Percentiles rank a stretch among this genome's conserved stretches.
Evolutionary conservation across 164 flowering plant genomes (phyloP).

Genomic region (Sextonia rubra): DNA sequence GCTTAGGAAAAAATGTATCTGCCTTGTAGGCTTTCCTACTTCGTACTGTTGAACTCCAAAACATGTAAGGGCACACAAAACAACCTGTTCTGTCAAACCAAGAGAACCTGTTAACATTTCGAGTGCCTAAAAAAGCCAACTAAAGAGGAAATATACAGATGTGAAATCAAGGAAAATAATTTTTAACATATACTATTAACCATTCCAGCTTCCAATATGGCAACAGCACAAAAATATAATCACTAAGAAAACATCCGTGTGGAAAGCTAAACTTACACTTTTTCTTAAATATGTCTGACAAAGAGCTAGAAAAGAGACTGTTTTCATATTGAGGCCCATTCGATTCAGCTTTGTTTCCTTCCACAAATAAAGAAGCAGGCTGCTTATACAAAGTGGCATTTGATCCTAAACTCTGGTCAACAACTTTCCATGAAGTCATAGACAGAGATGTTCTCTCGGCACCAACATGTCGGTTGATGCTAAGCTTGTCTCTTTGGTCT

Average conservation of each 20-base stretch:
- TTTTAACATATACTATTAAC: background rate
- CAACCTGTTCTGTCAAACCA: too few relatives aligned
- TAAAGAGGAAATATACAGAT: background rate
- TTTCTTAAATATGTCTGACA: constrained; percentile 63
- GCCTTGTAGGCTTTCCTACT: too few relatives aligned
- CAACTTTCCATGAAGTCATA: constrained; percentile 30
- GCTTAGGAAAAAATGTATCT: too few relatives aligned
- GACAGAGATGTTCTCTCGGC: constrained; percentile 36
- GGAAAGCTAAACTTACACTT: constrained; percentile 44
- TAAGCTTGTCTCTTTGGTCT: constrained; percentile 27
- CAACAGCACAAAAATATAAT: background rate
- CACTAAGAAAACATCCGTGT: background rate
- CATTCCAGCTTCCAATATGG: background rate
- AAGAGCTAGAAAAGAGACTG: constrained; percentile 72
- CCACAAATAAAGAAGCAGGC: constrained; percentile 23
- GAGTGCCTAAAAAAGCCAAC: background rate
- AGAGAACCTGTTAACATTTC: background rate
- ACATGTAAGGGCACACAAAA: background rate
- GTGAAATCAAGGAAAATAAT: background rate
- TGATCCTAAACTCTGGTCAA: constrained; percentile 28
- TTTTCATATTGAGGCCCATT: constrained; percentile 51
- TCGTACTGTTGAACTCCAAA: too few relatives aligned
- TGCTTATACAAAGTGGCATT: constrained; percentile 25
- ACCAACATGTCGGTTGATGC: constrained; percentile 20
- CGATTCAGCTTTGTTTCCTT: constrained; percentile 24